Evolutionary conservation across 75 land plant genomes (phyloP).

Genomic region (Pseudotsuga menziesii): DNA sequence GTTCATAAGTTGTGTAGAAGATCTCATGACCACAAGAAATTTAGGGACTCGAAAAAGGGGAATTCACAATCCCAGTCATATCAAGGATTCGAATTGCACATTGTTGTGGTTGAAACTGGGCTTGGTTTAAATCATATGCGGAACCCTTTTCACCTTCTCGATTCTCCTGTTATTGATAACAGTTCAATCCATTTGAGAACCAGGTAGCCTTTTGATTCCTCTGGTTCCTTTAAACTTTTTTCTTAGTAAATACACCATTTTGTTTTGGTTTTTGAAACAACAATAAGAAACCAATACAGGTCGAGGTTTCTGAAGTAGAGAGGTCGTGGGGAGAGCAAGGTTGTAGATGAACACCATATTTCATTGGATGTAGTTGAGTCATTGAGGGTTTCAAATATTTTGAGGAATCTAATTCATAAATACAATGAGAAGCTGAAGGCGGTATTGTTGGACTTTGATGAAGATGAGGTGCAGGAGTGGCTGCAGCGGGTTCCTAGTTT

Average conservation of each 20-base stretch:
- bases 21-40: too few species aligned
- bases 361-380: slow-evolving; percentile 40
- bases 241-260: not conserved
- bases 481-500: slow-evolving; percentile 28
- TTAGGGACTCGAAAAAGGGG: too few species aligned
- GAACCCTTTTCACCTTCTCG: slow-evolving; percentile 29
- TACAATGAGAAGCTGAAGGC: slow-evolving; percentile 22
- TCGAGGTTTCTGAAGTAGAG: slow-evolving; percentile 21
- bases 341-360: slow-evolving; percentile 27
- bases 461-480: slow-evolving; percentile 37
- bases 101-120: slow-evolving; percentile 32
- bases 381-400: slow-evolving; percentile 22
- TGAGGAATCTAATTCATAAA: slow-evolving; percentile 19
- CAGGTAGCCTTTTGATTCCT: slow-evolving; percentile 13
- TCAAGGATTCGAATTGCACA: too few species aligned
- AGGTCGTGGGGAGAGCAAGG: slow-evolving; percentile 32
- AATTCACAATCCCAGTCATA: too few species aligned
- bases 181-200: slow-evolving; percentile 9
- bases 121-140: slow-evolving; percentile 28
- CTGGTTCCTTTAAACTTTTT: not conserved
- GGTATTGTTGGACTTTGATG: slow-evolving; percentile 57
- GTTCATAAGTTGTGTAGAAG: too few species aligned
- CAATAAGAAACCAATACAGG: slow-evolving; percentile 5
- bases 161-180: slow-evolving; percentile 24
- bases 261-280: not conserved